Base-by-base conservation (phyloP, 2,329 filamentous ascomycete species). In the Lithohypha guttulata region DNA sequence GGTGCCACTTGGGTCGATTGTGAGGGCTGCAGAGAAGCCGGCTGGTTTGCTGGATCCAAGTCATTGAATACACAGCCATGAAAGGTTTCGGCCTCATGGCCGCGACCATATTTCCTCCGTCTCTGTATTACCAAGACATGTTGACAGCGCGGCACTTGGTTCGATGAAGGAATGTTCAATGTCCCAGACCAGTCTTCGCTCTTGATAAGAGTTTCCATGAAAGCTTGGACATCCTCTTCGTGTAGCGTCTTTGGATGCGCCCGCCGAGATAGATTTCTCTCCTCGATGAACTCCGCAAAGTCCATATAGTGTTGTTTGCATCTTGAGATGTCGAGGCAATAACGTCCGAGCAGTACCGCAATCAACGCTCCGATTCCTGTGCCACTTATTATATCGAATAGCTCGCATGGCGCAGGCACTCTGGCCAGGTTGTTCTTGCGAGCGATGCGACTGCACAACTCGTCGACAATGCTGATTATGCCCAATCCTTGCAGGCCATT, bases 261-360 rank as follows among this genome's bases (percentile, higher is more conserved):
- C 7, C 20, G 13, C 11, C 33, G 33, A 11, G 13, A 13, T 9
- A 13, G 7, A 10, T 26, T 4, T 27, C 18, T 23, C 15, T 36
- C 33, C n/a, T 27, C 33, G 14, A 36, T 15, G 15, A 36, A 36
- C n/a, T 36, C 7, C 11, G 43, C 43, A 22, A 46, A 34, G 15
- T 48, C 46, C 43, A 48, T 44, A 34, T 48, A 48, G 14, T 44
- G 26, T 6, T 40, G 30, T 23, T 40, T 48, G 22, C 43, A 44
- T 14, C 40, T 42, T 13, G 38, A 27, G 11, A 46, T 42, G 15
- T 48, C 46, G 23, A 48, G 43, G 8, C 41, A 32, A 20, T 48
- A 48, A 21, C 43, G 41, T 5, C 46, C 46, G 10, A 46, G 39
- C 21, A 48, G 33, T 17, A 46, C 22, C 9, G 43, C 46, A 30